Conservation (phyloP, 2,329 filamentous ascomycete genomes). For the Colletotrichum orchidophilum region DNA sequence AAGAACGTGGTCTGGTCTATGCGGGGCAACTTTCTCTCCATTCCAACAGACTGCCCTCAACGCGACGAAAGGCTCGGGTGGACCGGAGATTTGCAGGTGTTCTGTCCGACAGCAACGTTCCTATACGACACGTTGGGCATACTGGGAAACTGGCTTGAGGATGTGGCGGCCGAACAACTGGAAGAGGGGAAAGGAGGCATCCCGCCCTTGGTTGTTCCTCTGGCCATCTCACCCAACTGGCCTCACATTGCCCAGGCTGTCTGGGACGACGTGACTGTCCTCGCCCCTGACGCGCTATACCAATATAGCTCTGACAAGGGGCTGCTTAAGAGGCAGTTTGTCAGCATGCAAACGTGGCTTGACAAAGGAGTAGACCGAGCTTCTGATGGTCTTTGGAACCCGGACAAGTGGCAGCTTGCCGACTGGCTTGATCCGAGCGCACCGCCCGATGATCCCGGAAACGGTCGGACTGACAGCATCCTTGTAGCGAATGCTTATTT, state of each 20-base stretch:
- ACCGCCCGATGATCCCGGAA: slow-evolving; percentile 35
- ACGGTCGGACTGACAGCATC: background rate
- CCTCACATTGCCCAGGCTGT: slow-evolving; percentile 31
- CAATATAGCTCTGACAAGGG: slow-evolving; percentile 5
- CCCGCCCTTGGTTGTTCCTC: slow-evolving; percentile 44
- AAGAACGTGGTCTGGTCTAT: slow-evolving; percentile 22
- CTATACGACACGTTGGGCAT: slow-evolving; percentile 21
- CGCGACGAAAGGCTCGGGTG: slow-evolving; percentile 26
- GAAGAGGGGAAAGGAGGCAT: background rate
- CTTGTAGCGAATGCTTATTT: slow-evolving; percentile 24
- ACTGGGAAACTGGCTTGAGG: slow-evolving; percentile 23
- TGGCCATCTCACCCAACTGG: slow-evolving; percentile 41
- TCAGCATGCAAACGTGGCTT: slow-evolving; percentile 16
- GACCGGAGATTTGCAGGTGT: slow-evolving; percentile 24
- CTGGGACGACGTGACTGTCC: slow-evolving; percentile 25
- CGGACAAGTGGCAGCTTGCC: background rate
- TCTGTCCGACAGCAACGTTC: slow-evolving; percentile 14
- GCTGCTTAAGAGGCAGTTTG: slow-evolving; percentile 3
- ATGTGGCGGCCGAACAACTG: slow-evolving; percentile 36
- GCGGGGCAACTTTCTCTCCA: slow-evolving; percentile 30
- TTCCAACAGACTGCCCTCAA: slow-evolving; percentile 32
- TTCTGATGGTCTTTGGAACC: background rate
- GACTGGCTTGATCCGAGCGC: slow-evolving; percentile 46
- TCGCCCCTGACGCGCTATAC: slow-evolving; percentile 15
- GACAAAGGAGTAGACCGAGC: background rate